Base-by-base conservation (phyloP, 169 alveolate genomes). In the Babesia ovis region DNA sequence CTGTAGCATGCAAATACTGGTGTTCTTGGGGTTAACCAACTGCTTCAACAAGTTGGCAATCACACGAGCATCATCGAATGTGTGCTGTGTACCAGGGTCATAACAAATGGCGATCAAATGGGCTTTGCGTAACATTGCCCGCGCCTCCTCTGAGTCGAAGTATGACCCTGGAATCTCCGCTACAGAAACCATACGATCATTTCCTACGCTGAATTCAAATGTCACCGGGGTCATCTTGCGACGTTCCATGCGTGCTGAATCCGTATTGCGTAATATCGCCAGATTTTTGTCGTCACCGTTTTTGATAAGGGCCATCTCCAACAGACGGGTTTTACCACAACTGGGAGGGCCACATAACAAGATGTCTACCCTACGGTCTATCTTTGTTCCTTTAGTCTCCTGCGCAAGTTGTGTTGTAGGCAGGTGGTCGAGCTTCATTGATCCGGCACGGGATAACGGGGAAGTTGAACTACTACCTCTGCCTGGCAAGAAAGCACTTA, bases 301-400 rank as follows among this genome's bases (percentile, higher is more conserved):
- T 37, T 54, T 54, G 29, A 79, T 70, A 46, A 79, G 60, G 34
- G 83, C 81, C 83, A 79, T 61, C 83, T 81, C 89, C 57, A 81
- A 37, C 53, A 81, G 74, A 0, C 83, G 74, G 46, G 80, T 81
- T 83, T 81, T 81, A 2, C 89, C 89, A 22, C 82, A 68, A 37
- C 84, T 54, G 14, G 79, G 62, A 0, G 89, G 84, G n/a, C 89
- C 89, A 45, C 77, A 61, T 12, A 81, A 60, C 68, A 81, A 69
- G 4, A 81, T 70, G 54, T 81, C 89, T 0, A 57, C 89, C 1
- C 41, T 27, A 29, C 22, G 73, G 25, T 45, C 80, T 42, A 34
- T 51, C 9, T 57, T n/a, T 37, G 18, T 58, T 1, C 56, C 31
- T 31, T 43, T 37, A 4, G 37, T 34, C 16, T 35, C 42, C 0